Evolutionary conservation across 768 basidiomycete species (phyloP).

Genomic region (Lanmaoa rubissima): DNA sequence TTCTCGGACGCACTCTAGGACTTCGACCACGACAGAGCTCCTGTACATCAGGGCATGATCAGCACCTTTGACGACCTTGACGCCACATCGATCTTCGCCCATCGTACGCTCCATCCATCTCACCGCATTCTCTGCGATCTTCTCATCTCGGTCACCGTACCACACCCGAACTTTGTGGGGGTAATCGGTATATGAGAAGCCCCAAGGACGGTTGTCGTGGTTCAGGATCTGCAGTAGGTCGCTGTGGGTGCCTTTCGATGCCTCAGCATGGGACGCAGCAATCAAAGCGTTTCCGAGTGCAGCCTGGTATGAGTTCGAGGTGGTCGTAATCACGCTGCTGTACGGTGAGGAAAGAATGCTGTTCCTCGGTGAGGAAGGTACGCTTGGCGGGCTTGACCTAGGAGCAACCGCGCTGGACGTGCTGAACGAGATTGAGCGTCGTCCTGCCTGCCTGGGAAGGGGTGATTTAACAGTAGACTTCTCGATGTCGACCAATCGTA

Average conservation of each 20-base stretch:
- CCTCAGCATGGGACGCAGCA: conserved; percentile 94
- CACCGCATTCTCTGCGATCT: conserved; percentile 87
- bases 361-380: conserved; percentile 52
- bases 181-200: conserved; percentile 83
- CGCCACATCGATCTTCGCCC: conserved; percentile 68
- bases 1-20: conserved; percentile 66
- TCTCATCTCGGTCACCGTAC: conserved; percentile 94
- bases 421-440: conserved; percentile 70
- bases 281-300: conserved; percentile 87
- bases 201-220: conserved; percentile 85
- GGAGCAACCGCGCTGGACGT: conserved; percentile 28
- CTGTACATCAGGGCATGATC: conserved; percentile 95
- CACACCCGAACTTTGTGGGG: conserved; percentile 78
- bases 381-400: conserved; percentile 44
- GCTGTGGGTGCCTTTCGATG: conserved; percentile 83
- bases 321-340: conserved; percentile 20
- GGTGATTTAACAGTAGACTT: conserved; percentile 35
- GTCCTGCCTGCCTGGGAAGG: conserved; percentile 50
- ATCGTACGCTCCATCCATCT: conserved; percentile 90
- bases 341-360: conserved; percentile 38
- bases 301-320: conserved; percentile 46
- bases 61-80: conserved; percentile 83
- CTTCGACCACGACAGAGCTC: conserved; percentile 82
- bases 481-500: conserved; percentile 33
- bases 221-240: conserved; percentile 93